Base-by-base conservation (phyloP, 176 grass and related monocot genomes). In the Aegilops sharonensis region DNA sequence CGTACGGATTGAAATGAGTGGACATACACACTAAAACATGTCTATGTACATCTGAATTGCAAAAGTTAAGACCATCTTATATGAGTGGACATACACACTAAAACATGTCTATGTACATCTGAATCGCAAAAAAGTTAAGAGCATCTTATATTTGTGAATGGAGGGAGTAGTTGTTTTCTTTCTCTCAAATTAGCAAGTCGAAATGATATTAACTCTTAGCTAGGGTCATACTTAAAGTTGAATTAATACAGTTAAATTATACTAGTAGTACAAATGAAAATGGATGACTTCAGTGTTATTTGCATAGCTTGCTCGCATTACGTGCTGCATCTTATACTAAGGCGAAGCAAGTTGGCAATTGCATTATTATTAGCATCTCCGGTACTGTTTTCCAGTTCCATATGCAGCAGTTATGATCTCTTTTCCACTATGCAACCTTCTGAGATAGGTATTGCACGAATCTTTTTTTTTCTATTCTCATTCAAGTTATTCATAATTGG, bases 401-500 rank as follows among this genome's bases (percentile, higher is more conserved):
- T 30, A 24, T 40, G 18, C 76, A 68, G 64, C 42, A 45, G 42
- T 89, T 37, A 84, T 66, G 2, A 10, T 72, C n/a, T 75, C 29
- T 17, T 63, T 63, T 78, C 52, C 8, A 62, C 63, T 56, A 13
- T 73, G 11, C 18, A 72, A 56, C 24, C 12, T 6, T 85, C 17
- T 72, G 24, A 42, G 31, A 0, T 32, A 56, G 73, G 40, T 23
- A 63, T 27, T 40, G 70, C 11, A 6, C 11, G 6, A 14, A 27
- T 14, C 40, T 45, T 43, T 39, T 40, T 40, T 9, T 3, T 75
- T 32, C 5, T 72, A 79, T 3, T 37, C 62, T 40, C 23, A 29
- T 62, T 40, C 10, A 42, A 43, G 70, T 72, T 72, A 25, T 72
- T 72, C 70, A 72, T 72, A 72, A 72, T 72, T 72, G 70, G 70